These are phyloP conservation scores for Ustilago esculenta DNA, from an alignment of 1,284 basidiomycete species.

Conservation along the genomic window DNA sequence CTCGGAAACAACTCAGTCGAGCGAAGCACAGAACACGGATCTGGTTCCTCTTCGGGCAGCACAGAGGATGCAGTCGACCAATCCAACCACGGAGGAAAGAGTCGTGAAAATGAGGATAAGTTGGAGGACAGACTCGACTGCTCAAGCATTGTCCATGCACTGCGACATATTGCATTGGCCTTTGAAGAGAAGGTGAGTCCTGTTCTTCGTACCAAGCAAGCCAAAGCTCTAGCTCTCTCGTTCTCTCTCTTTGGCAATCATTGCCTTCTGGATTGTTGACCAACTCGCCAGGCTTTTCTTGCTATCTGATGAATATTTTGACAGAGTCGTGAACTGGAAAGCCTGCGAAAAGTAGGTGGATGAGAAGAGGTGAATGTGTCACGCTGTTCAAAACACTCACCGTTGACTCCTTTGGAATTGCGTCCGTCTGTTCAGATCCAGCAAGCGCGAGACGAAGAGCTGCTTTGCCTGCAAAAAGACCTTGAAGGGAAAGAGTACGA, in stretches of 20 bases:
- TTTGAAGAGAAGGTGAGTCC: slow-evolving; percentile 38
- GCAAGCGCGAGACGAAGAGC: slow-evolving; percentile 15
- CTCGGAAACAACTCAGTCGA: slow-evolving; percentile 15
- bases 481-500: slow-evolving; percentile 13
- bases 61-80: background rate
- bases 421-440: slow-evolving; percentile 5
- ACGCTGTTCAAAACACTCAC: too few species aligned
- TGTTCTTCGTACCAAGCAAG: background rate
- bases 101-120: background rate
- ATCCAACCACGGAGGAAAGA: background rate
- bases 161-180: slow-evolving; percentile 33
- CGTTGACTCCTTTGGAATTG: background rate
- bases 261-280: too few species aligned
- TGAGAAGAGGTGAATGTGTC: too few species aligned
- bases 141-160: slow-evolving; percentile 25
- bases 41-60: slow-evolving; percentile 5
- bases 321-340: slow-evolving; percentile 40
- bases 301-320: too few species aligned
- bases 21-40: slow-evolving; percentile 7
- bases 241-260: too few species aligned
- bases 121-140: slow-evolving; percentile 17
- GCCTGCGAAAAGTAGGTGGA: slow-evolving; percentile 14
- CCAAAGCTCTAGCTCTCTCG: too few species aligned
- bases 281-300: too few species aligned
- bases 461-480: too few species aligned